Percentiles rank a stretch among this genome's conserved stretches.
Evolutionary conservation across 768 basidiomycete species (phyloP).

Genomic region (Dendrothele bispora): DNA sequence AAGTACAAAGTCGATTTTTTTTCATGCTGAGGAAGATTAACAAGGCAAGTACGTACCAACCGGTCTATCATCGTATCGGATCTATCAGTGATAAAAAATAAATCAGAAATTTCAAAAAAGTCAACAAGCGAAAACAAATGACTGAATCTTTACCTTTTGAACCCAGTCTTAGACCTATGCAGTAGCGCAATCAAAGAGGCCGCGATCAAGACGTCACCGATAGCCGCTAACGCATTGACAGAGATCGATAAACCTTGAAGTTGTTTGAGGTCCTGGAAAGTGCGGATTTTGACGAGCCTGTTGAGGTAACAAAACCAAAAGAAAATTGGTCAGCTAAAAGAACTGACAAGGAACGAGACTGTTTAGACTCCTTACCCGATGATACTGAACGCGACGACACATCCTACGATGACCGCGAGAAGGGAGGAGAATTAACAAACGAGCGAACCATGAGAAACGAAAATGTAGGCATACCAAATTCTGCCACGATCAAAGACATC

Average conservation of each 20-base stretch:
- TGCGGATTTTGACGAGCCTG: too few species aligned
- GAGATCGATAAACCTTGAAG: constrained; percentile 37
- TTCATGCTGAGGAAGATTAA: background rate
- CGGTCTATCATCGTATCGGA: constrained; percentile 51
- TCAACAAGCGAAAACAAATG: constrained; percentile 1
- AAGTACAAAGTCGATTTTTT: background rate
- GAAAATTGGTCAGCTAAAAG: background rate
- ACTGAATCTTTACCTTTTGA: constrained; percentile 42
- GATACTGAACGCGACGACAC: constrained; percentile 19
- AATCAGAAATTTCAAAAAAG: background rate
- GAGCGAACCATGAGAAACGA: background rate
- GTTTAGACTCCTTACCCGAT: constrained; percentile 4
- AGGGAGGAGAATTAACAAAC: background rate
- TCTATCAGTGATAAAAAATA: constrained; percentile 17
- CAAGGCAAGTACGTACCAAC: constrained; percentile 26
- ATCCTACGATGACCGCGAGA: constrained; percentile 16
- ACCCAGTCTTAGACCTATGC: constrained; percentile 47
- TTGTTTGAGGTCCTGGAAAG: background rate
- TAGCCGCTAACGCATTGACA: constrained; percentile 45
- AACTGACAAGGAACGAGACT: background rate
- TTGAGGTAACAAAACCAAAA: too few species aligned
- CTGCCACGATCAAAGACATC: constrained; percentile 33
- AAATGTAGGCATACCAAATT: constrained; percentile 34
- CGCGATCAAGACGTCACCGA: constrained; percentile 49
- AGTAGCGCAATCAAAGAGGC: constrained; percentile 40